phyloP scores from a whole-genome alignment of 2,329 filamentous ascomycete genomes.

The Passalora sequoiae region DNA sequence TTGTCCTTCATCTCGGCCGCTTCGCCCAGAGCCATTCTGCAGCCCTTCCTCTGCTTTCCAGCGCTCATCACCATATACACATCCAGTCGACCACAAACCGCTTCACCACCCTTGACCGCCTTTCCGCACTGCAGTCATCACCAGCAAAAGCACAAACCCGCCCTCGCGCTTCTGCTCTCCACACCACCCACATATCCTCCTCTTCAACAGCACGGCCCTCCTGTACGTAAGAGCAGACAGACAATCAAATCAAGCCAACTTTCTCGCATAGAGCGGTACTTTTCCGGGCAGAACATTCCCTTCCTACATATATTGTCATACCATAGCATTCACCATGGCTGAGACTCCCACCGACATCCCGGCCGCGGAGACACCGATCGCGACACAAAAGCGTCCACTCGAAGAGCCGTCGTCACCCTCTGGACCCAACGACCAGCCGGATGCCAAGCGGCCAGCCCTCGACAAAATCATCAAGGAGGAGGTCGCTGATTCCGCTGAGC shows the following conservation, averaged over 20 bases:
- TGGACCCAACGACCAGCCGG: conserved; percentile 83
- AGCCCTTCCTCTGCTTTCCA: conserved; percentile 1
- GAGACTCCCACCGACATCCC: conserved; percentile 36
- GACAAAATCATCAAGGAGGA: conserved; percentile 80
- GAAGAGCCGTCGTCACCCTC: conserved; percentile 96
- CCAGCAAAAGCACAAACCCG: not conserved
- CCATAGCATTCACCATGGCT: conserved; percentile 23
- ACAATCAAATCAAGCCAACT: conserved; percentile 16
- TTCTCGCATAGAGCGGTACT: conserved; percentile 2
- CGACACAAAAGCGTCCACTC: conserved; percentile 83
- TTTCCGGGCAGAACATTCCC: conserved; percentile 4
- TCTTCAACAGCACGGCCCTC: not conserved
- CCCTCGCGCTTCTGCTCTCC: not conserved
- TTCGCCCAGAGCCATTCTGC: not conserved
- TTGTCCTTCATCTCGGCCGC: not conserved
- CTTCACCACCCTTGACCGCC: conserved; percentile 2
- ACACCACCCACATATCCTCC: not conserved
- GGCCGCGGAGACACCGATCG: conserved; percentile 42
- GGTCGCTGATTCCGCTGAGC: conserved; percentile 34
- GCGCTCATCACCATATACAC: conserved; percentile 3
- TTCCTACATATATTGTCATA: conserved; percentile 5
- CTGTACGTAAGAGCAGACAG: conserved; percentile 22
- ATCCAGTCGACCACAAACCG: not conserved
- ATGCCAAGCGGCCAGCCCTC: conserved; percentile 92
- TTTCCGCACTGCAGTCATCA: not conserved